These are phyloP conservation scores for Leccinum longicurvipes DNA, from an alignment of 768 basidiomycete genomes.

Conservation along the genomic window DNA sequence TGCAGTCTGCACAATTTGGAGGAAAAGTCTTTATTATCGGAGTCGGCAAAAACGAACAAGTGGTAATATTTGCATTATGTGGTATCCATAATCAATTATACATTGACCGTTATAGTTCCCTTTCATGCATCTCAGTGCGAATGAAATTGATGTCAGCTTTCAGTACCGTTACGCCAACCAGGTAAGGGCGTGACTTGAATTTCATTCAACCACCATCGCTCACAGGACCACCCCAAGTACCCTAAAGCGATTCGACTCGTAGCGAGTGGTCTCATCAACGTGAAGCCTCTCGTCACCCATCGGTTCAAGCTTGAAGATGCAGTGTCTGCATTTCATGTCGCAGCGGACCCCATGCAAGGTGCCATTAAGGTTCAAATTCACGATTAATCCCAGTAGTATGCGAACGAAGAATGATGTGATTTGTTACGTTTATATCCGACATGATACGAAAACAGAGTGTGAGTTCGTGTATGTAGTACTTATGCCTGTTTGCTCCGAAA, in stretches of 20 bases:
- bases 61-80: slow-evolving; percentile 33
- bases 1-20: slow-evolving; percentile 59
- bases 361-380: slow-evolving; percentile 69
- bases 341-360: slow-evolving; percentile 62
- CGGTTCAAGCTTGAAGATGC: slow-evolving; percentile 70
- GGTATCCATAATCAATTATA: background rate
- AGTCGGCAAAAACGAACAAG: slow-evolving; percentile 61
- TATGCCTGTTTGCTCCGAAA: background rate
- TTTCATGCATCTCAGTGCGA: slow-evolving; percentile 69
- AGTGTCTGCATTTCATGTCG: slow-evolving; percentile 73
- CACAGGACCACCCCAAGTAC: slow-evolving; percentile 43
- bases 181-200: slow-evolving; percentile 22
- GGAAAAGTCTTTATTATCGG: slow-evolving; percentile 71
- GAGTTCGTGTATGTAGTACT: background rate
- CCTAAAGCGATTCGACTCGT: slow-evolving; percentile 82
- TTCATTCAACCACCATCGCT: background rate
- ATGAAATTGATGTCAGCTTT: slow-evolving; percentile 67
- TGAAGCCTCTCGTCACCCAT: slow-evolving; percentile 81
- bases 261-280: slow-evolving; percentile 65
- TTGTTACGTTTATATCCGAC: background rate
- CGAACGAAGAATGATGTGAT: background rate
- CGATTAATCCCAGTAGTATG: slow-evolving; percentile 34
- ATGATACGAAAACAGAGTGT: background rate
- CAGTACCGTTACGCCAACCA: slow-evolving; percentile 70
- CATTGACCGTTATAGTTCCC: slow-evolving; percentile 45